These are phyloP conservation scores for Populus pruinosa DNA, from an alignment of 345 rosid species.

Conservation along the genomic window DNA sequence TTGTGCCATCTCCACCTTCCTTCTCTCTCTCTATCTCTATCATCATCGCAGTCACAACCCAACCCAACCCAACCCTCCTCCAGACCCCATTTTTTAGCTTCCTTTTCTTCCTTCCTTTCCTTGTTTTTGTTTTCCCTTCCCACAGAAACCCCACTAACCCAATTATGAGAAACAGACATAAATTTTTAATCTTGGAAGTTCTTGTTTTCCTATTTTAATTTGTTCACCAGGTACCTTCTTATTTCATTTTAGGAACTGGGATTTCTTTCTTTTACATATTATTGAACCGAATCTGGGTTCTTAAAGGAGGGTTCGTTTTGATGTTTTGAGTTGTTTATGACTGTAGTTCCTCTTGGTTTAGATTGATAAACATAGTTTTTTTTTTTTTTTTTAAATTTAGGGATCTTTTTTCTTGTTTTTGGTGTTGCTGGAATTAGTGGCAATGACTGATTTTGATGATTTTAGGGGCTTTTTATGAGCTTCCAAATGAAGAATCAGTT, in stretches of 20 bases:
- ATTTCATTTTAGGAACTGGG: neutral
- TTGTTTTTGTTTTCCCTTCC: neutral
- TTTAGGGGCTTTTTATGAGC: slow-evolving; percentile 10
- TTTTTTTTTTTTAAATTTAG: neutral
- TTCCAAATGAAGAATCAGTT: slow-evolving; percentile 28
- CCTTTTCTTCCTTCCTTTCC: neutral
- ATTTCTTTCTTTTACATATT: neutral
- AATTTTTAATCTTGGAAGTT: neutral
- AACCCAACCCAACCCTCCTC: neutral
- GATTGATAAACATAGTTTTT: no score
- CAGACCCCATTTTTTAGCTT: neutral
- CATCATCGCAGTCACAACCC: neutral
- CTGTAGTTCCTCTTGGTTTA: neutral
- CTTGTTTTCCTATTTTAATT: neutral
- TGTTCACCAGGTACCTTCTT: neutral
- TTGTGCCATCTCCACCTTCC: slow-evolving; percentile 14
- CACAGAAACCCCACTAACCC: neutral
- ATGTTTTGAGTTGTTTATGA: neutral
- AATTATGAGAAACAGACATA: neutral
- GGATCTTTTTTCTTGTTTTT: neutral
- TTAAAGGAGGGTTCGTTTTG: neutral
- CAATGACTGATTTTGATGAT: slow-evolving; percentile 18
- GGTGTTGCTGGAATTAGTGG: neutral
- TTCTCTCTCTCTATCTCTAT: neutral
- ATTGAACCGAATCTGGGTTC: neutral